These are phyloP conservation scores for Komagataella mondaviorum DNA, from an alignment of 805 yeast species.

Conservation along the genomic window DNA sequence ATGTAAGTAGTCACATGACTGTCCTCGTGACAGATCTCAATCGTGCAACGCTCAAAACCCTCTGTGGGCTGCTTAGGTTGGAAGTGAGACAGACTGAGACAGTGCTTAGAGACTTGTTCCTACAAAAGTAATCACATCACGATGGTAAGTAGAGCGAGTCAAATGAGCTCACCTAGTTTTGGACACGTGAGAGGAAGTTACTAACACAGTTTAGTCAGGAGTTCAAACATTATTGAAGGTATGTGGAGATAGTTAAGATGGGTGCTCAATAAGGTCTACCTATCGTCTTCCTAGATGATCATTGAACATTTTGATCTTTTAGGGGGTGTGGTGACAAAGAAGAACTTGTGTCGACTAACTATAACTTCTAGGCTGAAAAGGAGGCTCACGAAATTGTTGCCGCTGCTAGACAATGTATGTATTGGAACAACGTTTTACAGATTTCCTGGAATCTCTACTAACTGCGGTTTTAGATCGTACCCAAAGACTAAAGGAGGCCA, in stretches of 20 bases:
- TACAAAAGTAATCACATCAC: not conserved
- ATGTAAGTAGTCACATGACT: not conserved
- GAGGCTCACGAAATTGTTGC: conserved; percentile 95
- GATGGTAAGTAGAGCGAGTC: not conserved
- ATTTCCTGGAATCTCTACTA: not conserved
- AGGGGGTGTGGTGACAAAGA: not conserved
- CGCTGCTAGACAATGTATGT: conserved; percentile 77
- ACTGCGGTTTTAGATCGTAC: conserved; percentile 45
- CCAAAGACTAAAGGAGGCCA: conserved; percentile 83
- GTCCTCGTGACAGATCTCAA: not conserved
- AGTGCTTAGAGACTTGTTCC: not conserved
- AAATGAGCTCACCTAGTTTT: not conserved
- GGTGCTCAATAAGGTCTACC: not conserved
- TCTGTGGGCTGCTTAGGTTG: not conserved
- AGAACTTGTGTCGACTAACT: conserved; percentile 3
- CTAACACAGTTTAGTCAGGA: conserved; percentile 24
- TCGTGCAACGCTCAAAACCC: not conserved
- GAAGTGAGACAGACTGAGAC: not conserved
- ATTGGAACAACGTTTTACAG: conserved; percentile 1
- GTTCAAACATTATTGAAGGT: conserved; percentile 58
- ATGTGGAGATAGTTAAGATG: conserved; percentile 8
- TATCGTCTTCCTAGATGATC: not conserved
- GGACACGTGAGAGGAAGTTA: not conserved
- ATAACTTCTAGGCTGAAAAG: conserved; percentile 59
- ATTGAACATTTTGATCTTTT: not conserved